Evolutionary conservation across 805 yeast species (phyloP), one percentile per base, ranked within the genome.

Genomic region (Maudiozyma barnettii): DNA sequence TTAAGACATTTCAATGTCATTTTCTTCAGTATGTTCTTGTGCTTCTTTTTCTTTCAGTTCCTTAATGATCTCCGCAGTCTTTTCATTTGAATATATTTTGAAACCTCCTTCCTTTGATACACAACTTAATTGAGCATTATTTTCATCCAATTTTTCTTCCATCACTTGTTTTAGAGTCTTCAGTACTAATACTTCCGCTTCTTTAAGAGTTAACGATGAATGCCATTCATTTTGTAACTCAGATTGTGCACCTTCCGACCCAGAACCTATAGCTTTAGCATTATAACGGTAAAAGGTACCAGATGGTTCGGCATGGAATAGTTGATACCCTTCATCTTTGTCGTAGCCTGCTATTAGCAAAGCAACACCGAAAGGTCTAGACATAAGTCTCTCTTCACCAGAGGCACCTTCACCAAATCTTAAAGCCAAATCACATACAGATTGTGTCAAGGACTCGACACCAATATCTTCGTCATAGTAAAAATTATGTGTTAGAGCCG

Each of bases 331-430:
- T 60, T 87, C 82, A 57, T 87, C 95, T 51, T 79, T 74, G 70
- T 93, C 99, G 57, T 81, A 76, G 44, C 99, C 99, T 5, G 98
- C 99, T 61, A 93, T 84, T 59, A 93, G 76, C 55, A 93, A 71
- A 1, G 99, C 99, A 44, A 93, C 99, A 64, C 99, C 99, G 66
- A 93, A 93, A 12, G 99, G 99, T 71, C 99, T 81, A 4, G 96
- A 88, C 99, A 93, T 72, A 43, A 70, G 54, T 64, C 95, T 78
- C 66, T 91, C 91, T 64, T 93, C 97, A 49, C 96, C 97, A 38
- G 89, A 81, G 3, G 95, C 96, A 55, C 96, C 96, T 72, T 91
- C 99, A 49, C 98, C 98, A 57, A 91, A 91, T 64, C 98, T 78
- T 58, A 93, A 74, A 2, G 99, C 98, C 61, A 93, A 76, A 69